phyloP scores from a whole-genome alignment of 2,329 filamentous ascomycete species.

The Phialophora expanda region DNA sequence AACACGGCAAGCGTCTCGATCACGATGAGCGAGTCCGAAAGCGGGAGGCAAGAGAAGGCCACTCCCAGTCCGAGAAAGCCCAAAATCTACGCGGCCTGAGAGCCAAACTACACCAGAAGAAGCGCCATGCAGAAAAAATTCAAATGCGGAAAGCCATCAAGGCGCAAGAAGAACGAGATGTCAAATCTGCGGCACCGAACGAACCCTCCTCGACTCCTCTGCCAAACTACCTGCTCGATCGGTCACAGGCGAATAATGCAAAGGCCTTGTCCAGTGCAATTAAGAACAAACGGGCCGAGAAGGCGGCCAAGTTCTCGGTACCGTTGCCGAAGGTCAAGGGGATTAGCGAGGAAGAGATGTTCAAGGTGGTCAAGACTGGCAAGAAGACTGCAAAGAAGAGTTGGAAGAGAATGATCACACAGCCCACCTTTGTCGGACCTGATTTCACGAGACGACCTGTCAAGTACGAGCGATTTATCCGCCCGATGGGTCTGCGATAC shows the following conservation, averaged over 20 bases:
- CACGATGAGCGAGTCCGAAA: slow-evolving; percentile 90
- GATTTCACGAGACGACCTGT: slow-evolving; percentile 90
- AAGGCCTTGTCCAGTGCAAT: slow-evolving; percentile 83
- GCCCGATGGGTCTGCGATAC: slow-evolving; percentile 77
- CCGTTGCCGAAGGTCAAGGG: slow-evolving; percentile 92
- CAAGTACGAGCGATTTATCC: slow-evolving; percentile 73
- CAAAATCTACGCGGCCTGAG: slow-evolving; percentile 90
- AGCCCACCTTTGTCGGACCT: slow-evolving; percentile 86
- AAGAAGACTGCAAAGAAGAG: slow-evolving; percentile 89
- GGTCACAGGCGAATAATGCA: slow-evolving; percentile 69
- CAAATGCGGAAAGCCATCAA: slow-evolving; percentile 96
- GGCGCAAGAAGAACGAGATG: slow-evolving; percentile 92
- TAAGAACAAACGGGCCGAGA: slow-evolving; percentile 94
- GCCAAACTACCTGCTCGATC: slow-evolving; percentile 91
- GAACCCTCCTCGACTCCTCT: slow-evolving; percentile 81
- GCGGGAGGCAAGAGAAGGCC: slow-evolving; percentile 82
- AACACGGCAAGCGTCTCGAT: slow-evolving; percentile 69
- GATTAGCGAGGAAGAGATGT: slow-evolving; percentile 96
- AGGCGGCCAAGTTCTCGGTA: slow-evolving; percentile 90
- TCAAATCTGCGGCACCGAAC: slow-evolving; percentile 80
- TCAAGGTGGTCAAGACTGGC: slow-evolving; percentile 93
- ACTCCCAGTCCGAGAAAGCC: slow-evolving; percentile 85
- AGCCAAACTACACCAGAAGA: slow-evolving; percentile 92
- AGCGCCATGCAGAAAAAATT: slow-evolving; percentile 96
- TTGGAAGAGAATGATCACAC: slow-evolving; percentile 70